Conservation (phyloP, 306 rosid genomes). For the Abrus pulchellus region DNA sequence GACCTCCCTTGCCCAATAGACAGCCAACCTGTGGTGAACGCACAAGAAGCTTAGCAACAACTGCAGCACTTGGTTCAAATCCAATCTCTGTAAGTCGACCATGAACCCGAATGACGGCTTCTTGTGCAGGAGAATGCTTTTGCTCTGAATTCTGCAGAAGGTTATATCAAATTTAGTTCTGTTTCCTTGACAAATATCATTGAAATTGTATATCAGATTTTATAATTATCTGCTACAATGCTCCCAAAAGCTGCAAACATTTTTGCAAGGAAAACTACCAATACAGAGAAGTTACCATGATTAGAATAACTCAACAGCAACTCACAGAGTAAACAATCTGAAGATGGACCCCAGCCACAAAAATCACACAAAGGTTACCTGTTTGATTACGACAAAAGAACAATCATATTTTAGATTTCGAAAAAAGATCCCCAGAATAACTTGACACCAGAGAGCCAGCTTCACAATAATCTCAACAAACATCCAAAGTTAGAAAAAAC, state of each 20-base stretch:
- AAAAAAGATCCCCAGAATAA: slow-evolving; percentile 34
- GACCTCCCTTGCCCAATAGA: slow-evolving; percentile 89
- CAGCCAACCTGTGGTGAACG: slow-evolving; percentile 81
- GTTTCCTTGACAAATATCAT: slow-evolving; percentile 39
- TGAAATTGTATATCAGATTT: slow-evolving; percentile 13
- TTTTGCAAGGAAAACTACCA: slow-evolving; percentile 40
- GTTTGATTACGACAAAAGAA: slow-evolving; percentile 44
- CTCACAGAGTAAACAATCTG: slow-evolving; percentile 51
- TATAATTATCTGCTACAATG: slow-evolving; percentile 15
- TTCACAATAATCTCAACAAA: slow-evolving; percentile 24
- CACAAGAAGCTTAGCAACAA: slow-evolving; percentile 86
- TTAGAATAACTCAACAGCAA: slow-evolving; percentile 48
- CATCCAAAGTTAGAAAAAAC: neutral
- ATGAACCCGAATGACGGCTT: slow-evolving; percentile 87
- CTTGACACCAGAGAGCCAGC: slow-evolving; percentile 40
- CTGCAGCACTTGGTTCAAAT: slow-evolving; percentile 76
- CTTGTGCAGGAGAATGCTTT: slow-evolving; percentile 86
- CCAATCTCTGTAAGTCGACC: slow-evolving; percentile 82
- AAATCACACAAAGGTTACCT: slow-evolving; percentile 44
- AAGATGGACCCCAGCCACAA: slow-evolving; percentile 49
- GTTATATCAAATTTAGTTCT: slow-evolving; percentile 41
- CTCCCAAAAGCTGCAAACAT: slow-evolving; percentile 37
- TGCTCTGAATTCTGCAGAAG: slow-evolving; percentile 75
- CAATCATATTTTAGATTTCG: slow-evolving; percentile 46
- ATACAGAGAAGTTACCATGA: slow-evolving; percentile 48